Evolutionary conservation across 2,329 filamentous ascomycete genomes (phyloP), one percentile per base, ranked within the genome.

Genomic region (Pleomassaria siparia): DNA sequence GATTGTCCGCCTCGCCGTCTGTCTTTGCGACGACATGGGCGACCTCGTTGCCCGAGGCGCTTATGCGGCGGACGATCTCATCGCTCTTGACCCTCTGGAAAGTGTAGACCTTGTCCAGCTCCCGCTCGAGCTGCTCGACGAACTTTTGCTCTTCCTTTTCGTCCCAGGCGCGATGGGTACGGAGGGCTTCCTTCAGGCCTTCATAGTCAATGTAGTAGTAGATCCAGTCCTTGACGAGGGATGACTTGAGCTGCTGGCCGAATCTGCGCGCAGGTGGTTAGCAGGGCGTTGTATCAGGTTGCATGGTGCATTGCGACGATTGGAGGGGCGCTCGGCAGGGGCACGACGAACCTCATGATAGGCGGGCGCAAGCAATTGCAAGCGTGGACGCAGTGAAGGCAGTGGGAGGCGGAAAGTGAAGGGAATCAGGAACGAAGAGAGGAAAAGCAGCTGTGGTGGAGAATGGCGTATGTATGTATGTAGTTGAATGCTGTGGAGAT

Each of bases 121-220:
- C 92, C 49, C 82, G 79, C 75, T 99, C 92, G 44, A 99, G 85
- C 74, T 88, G 81, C 53, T 82, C 80, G 45, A 99, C 89, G 71
- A 99, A 99, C 51, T 81, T 81, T 62, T 86, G 86, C 79, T 99
- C 94, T 64, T 97, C 88, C 44, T 95, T 89, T 71, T 96, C 91
- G 51, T 84, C 86, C 94, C 94, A 99, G 64, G 85, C 79, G 57
- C 80, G 82, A 50, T 85, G 82, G 50, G 82, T 84, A 74, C 92
- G 94, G 53, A 99, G 84, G 57, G 90, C 85, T 58, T 82, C 80
- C 76, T 99, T 99, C 41, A 99, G 82, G 56, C 87, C 89, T 71
- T 96, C 91, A 76, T 99, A 99, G 75, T 90, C 88, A 74, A 99
- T 96, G 76, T 99, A 99, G 78, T 96, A 90, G 86, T 91, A 96